These are phyloP conservation scores for Boletus rubroflammeus DNA, from an alignment of 768 basidiomycete species.

Conservation along the genomic window DNA sequence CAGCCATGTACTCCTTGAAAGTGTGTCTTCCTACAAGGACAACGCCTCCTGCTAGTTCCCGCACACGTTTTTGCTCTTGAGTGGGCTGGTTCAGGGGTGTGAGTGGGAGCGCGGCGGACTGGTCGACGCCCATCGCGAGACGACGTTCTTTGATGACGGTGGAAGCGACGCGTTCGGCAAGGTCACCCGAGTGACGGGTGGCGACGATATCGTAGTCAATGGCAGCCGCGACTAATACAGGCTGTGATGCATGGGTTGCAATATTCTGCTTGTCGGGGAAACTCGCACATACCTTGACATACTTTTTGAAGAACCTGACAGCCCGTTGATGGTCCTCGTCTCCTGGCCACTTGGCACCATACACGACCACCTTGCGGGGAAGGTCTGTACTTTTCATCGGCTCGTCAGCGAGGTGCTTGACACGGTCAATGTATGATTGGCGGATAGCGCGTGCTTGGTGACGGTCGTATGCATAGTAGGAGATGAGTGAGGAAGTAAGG, in stretches of 20 bases:
- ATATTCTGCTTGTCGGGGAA: slow-evolving; percentile 1
- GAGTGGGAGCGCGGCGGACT: slow-evolving; percentile 39
- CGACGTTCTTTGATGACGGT: slow-evolving; percentile 71
- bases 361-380: slow-evolving; percentile 80
- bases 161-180: slow-evolving; percentile 72
- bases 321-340: slow-evolving; percentile 89
- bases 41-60: slow-evolving; percentile 77
- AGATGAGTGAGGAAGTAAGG: slow-evolving; percentile 64
- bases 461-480: slow-evolving; percentile 85
- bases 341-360: slow-evolving; percentile 88
- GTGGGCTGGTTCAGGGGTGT: slow-evolving; percentile 52
- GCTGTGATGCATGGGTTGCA: slow-evolving; percentile 45
- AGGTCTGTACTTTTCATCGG: slow-evolving; percentile 59
- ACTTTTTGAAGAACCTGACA: slow-evolving; percentile 89
- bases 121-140: slow-evolving; percentile 59
- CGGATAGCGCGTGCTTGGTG: slow-evolving; percentile 74
- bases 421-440: slow-evolving; percentile 73
- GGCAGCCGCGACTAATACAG: slow-evolving; percentile 89
- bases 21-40: slow-evolving; percentile 86
- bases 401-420: slow-evolving; percentile 71
- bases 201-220: slow-evolving; percentile 85
- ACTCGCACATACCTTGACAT: slow-evolving; percentile 77
- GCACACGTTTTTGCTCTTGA: slow-evolving; percentile 47
- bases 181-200: slow-evolving; percentile 82
- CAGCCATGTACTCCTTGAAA: slow-evolving; percentile 93